These are phyloP conservation scores for Coemansia erecta DNA, from an alignment of 192 early-diverging fungal genomes.

Conservation along the genomic window DNA sequence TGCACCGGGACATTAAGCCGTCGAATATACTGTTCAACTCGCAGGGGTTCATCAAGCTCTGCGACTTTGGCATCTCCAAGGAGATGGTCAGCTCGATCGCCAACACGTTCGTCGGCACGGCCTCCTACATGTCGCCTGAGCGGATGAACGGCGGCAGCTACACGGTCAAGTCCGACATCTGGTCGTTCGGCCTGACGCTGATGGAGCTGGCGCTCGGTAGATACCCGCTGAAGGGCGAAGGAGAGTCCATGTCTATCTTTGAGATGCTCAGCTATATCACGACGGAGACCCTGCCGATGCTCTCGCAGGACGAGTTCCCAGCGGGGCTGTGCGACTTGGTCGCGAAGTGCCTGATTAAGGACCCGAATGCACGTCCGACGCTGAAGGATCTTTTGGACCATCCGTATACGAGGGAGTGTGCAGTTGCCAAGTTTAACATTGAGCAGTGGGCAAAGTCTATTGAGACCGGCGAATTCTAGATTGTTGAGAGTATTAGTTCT, in stretches of 20 bases:
- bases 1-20: slow-evolving; percentile 94
- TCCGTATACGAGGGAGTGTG: slow-evolving; percentile 53
- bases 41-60: slow-evolving; percentile 74
- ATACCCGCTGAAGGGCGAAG: slow-evolving; percentile 70
- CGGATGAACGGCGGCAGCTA: slow-evolving; percentile 76
- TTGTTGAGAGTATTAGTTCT: no score
- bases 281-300: slow-evolving; percentile 78
- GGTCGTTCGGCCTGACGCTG: slow-evolving; percentile 78
- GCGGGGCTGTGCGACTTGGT: slow-evolving; percentile 76
- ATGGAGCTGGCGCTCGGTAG: slow-evolving; percentile 78
- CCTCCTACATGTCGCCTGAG: slow-evolving; percentile 84
- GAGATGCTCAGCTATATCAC: slow-evolving; percentile 92
- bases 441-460: slow-evolving; percentile 58
- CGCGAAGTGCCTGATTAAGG: slow-evolving; percentile 49
- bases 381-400: slow-evolving; percentile 68
- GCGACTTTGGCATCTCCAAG: slow-evolving; percentile 91
- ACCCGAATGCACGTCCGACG: slow-evolving; percentile 57
- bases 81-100: slow-evolving; percentile 81
- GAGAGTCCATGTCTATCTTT: slow-evolving; percentile 73
- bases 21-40: slow-evolving; percentile 84
- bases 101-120: slow-evolving; percentile 83
- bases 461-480: slow-evolving; percentile 25
- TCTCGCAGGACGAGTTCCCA: slow-evolving; percentile 75
- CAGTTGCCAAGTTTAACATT: slow-evolving; percentile 61
- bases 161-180: slow-evolving; percentile 78